These are phyloP conservation scores for Boletus tomentosulus DNA, from an alignment of 768 basidiomycete genomes.

Conservation along the genomic window DNA sequence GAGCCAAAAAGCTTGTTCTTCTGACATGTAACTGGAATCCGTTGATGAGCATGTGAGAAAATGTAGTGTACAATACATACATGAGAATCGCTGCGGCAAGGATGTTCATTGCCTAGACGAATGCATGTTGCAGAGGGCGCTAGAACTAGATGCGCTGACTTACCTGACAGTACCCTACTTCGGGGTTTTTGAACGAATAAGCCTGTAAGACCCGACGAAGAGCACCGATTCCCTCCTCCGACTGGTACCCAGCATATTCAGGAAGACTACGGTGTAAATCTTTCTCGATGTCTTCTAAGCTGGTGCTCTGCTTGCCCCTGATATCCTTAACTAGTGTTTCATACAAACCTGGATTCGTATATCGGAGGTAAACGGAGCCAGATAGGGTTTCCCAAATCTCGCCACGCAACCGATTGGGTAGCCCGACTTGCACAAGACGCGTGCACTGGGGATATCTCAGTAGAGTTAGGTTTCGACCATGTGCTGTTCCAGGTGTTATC, in stretches of 20 bases:
- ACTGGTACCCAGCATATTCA: slow-evolving; percentile 95
- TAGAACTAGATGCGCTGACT: slow-evolving; percentile 9
- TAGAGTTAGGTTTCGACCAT: slow-evolving; percentile 93
- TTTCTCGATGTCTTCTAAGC: slow-evolving; percentile 98
- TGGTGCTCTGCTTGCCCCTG: slow-evolving; percentile 73
- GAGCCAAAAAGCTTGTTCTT: slow-evolving; percentile 98
- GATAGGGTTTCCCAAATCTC: slow-evolving; percentile 99
- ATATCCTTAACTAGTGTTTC: slow-evolving; percentile 70
- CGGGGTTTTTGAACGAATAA: slow-evolving; percentile 93
- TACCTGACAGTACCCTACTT: slow-evolving; percentile 92
- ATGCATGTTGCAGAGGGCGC: background rate
- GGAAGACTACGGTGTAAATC: slow-evolving; percentile 94
- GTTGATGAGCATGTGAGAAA: slow-evolving; percentile 6
- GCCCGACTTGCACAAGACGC: slow-evolving; percentile 93
- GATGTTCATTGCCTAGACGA: slow-evolving; percentile 88
- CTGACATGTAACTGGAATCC: slow-evolving; percentile 85
- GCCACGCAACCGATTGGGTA: slow-evolving; percentile 90
- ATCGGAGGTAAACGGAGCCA: slow-evolving; percentile 89
- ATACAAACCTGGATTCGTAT: slow-evolving; percentile 81
- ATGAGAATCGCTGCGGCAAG: slow-evolving; percentile 93
- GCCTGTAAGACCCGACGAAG: slow-evolving; percentile 90
- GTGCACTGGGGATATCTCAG: slow-evolving; percentile 96
- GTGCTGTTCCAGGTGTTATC: slow-evolving; percentile 44
- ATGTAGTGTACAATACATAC: slow-evolving; percentile 38
- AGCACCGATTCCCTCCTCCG: slow-evolving; percentile 78